Base-by-base conservation (phyloP, 805 yeast genomes). In the Saccharomycopsis sp. region DNA sequence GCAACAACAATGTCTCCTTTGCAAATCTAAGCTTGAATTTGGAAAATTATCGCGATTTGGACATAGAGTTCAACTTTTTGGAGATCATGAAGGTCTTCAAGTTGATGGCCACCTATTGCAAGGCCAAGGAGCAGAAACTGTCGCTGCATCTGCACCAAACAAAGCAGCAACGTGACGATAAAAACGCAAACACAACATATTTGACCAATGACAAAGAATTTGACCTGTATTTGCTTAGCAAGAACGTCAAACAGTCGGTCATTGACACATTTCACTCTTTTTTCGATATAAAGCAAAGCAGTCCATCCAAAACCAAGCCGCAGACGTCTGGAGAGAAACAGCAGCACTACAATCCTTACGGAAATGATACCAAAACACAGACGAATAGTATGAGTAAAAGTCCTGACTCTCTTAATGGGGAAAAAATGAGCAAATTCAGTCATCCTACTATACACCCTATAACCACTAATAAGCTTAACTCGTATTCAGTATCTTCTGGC, bases 21-120 rank as follows among this genome's bases (percentile, higher is more conserved):
- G 75, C 84, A 14, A 71, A 75, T 44, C 73, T 81, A n/a, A 83
- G 82, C 34, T 72, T 84, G 16, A 79, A 83, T 64, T 79, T 85
- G 23, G 84, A 83, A 56, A 72, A 71, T 51, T 83, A 83, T 66
- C 74, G 89, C 64, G 76, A 83, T 64, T 77, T 84, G 51, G 85
- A 82, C 54, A 71, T 70, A 51, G 85, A 81, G 1, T 84, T 77
- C 64, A 73, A 76, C 61, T 84, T 84, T 63, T 75, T 52, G 9
- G 58, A 61, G 47, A 51, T 59, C 20, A 59, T 61, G 60, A 54
- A 54, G 34, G 53, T 61, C 14, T 61, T 61, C 56, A 61, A 59
- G 51, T 51, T 55, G 14, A 55, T 60, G 62, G 37, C 53, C 14
- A 37, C 18, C 16, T 59, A 41, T 34, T 53, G 55, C 54, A 20